Evolutionary conservation across 257 asterid genomes (phyloP).

Genomic region (Parsonsia alboflavescens): DNA sequence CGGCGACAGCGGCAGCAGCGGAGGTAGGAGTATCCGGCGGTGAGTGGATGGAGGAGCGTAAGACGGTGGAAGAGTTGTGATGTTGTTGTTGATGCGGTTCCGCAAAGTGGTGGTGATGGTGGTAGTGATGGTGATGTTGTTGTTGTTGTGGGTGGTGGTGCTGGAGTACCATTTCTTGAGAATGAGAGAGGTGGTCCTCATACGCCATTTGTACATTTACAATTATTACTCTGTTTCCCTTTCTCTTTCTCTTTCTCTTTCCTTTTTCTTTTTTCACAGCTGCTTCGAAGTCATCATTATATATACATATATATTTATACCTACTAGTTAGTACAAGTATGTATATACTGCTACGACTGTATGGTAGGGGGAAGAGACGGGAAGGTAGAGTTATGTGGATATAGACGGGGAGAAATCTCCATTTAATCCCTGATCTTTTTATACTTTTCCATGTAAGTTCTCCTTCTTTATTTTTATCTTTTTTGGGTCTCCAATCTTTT

Average conservation of each 20-base stretch:
- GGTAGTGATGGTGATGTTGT: conserved; percentile 11
- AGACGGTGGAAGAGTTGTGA: conserved; percentile 9
- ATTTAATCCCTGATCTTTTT: too few relatives aligned
- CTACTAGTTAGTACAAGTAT: too few relatives aligned
- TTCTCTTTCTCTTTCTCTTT: neutral
- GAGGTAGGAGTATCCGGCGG: conserved; percentile 32
- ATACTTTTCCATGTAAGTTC: too few relatives aligned
- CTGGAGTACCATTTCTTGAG: conserved; percentile 34
- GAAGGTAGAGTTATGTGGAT: too few relatives aligned
- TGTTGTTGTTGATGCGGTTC: conserved; percentile 18
- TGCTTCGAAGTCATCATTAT: conserved; percentile 1
- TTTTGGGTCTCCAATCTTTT: too few relatives aligned
- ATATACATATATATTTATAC: neutral
- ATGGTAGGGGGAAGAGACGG: too few relatives aligned
- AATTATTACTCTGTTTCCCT: conserved; percentile 12
- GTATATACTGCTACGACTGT: neutral
- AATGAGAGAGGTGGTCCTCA: conserved; percentile 39
- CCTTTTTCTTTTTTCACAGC: neutral
- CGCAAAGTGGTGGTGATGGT: conserved; percentile 14
- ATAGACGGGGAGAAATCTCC: too few relatives aligned
- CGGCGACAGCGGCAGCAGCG: conserved; percentile 2
- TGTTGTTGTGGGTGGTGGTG: conserved; percentile 21
- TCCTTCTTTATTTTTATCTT: too few relatives aligned
- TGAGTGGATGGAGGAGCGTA: conserved; percentile 30
- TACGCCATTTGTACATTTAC: conserved; percentile 28